A percentile compares a stretch with the other conserved stretches of the same genome.
Conservation (phyloP, 1,139 yeast genomes). For the Lodderomyces metapsilosis region DNA sequence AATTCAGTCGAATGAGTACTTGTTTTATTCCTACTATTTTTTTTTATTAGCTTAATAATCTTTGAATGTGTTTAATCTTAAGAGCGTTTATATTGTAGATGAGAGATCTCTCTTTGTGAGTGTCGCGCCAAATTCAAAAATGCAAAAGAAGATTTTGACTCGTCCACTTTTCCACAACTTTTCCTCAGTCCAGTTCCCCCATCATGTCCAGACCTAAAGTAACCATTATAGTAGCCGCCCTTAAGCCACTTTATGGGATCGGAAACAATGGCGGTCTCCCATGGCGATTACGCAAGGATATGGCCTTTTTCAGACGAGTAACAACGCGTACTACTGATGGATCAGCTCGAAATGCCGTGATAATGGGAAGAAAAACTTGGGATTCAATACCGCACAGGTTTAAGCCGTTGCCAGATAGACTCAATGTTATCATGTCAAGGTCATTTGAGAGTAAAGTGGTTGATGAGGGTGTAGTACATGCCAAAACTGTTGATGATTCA, state of each 20-base stretch:
- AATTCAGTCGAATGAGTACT: constrained; percentile 1
- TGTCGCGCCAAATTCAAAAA: not conserved
- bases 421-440: constrained; percentile 75
- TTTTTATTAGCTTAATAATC: not conserved
- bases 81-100: too few species aligned
- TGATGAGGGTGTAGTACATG: constrained; percentile 37
- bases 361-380: constrained; percentile 98
- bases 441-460: constrained; percentile 18
- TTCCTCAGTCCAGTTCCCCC: not conserved
- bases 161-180: not conserved
- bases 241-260: constrained; percentile 77
- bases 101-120: not conserved
- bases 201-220: constrained; percentile 25
- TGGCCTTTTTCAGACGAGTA: constrained; percentile 77
- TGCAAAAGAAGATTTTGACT: too few species aligned
- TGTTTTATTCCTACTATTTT: not conserved
- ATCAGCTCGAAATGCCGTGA: constrained; percentile 62
- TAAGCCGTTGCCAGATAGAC: constrained; percentile 75
- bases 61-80: not conserved
- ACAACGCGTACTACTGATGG: constrained; percentile 48
- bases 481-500: constrained; percentile 48
- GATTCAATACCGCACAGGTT: constrained; percentile 84
- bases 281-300: constrained; percentile 83
- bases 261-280: constrained; percentile 83
- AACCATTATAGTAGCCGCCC: constrained; percentile 78